These are phyloP conservation scores for Amanita polypyramis DNA, from an alignment of 768 basidiomycete species.

Conservation along the genomic window DNA sequence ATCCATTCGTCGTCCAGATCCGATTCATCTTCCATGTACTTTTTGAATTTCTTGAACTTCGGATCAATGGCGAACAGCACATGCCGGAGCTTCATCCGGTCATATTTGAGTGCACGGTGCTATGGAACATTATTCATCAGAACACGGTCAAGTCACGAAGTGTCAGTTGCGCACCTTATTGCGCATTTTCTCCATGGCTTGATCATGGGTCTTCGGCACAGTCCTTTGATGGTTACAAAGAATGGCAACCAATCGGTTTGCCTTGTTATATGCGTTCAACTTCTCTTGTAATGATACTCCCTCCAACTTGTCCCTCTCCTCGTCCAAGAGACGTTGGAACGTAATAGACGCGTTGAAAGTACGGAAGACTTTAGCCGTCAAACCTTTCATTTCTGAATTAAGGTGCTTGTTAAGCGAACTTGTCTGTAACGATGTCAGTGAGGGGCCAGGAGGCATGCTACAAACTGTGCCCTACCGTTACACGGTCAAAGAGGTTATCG, in stretches of 20 bases:
- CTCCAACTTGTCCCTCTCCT: constrained; percentile 32
- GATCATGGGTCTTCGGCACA: constrained; percentile 86
- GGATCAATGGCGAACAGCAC: constrained; percentile 70
- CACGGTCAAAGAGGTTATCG: constrained; percentile 90
- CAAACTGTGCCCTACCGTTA: constrained; percentile 56
- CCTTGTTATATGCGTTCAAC: constrained; percentile 92
- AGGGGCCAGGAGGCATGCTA: constrained; percentile 9
- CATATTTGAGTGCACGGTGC: constrained; percentile 88
- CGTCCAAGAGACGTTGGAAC: constrained; percentile 85
- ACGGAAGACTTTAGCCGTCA: constrained; percentile 99
- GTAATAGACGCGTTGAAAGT: constrained; percentile 98
- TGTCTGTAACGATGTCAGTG: constrained; percentile 41
- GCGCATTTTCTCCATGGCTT: constrained; percentile 89
- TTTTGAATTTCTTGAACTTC: constrained; percentile 73
- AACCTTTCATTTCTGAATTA: constrained; percentile 88
- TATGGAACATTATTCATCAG: constrained; percentile 21
- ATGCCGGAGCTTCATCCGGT: constrained; percentile 93
- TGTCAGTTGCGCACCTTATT: constrained; percentile 54
- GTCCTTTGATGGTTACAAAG: constrained; percentile 98
- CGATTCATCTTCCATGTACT: constrained; percentile 75
- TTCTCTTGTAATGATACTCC: constrained; percentile 86
- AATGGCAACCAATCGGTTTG: constrained; percentile 94
- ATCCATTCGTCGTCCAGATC: constrained; percentile 94
- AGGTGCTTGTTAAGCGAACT: constrained; percentile 85
- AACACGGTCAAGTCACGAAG: background rate